phyloP scores from a whole-genome alignment of 2,329 filamentous ascomycete genomes.

The Penicillium sp. region DNA sequence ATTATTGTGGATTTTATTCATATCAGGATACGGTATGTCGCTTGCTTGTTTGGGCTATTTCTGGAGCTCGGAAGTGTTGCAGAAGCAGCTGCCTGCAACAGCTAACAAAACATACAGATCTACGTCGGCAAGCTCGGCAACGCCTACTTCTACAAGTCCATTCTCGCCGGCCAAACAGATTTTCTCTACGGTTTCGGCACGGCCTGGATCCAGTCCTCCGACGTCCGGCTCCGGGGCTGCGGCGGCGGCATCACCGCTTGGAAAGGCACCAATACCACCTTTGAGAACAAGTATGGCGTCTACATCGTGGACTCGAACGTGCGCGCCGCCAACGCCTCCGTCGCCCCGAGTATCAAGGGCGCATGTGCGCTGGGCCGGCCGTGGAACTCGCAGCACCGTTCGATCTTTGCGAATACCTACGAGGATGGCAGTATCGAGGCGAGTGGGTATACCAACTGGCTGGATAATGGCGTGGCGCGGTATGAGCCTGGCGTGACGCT shows the following conservation, averaged over 20 bases:
- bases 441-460: conserved; percentile 57
- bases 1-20: conserved; percentile 63
- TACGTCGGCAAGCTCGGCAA: conserved; percentile 67
- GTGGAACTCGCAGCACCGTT: conserved; percentile 59
- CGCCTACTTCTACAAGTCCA: conserved; percentile 60
- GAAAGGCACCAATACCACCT: conserved; percentile 67
- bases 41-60: background rate
- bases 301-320: conserved; percentile 60
- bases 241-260: conserved; percentile 67
- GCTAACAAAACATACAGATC: conserved; percentile 38
- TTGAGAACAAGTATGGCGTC: conserved; percentile 64
- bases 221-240: conserved; percentile 57
- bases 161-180: conserved; percentile 64
- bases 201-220: conserved; percentile 56
- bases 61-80: too few species aligned
- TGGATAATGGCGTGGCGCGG: conserved; percentile 30
- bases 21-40: conserved; percentile 61
- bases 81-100: too few species aligned
- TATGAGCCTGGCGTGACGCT: conserved; percentile 48
- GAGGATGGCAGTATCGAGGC: conserved; percentile 55
- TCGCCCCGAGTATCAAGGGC: conserved; percentile 40
- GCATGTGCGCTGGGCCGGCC: conserved; percentile 60
- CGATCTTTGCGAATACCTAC: conserved; percentile 56
- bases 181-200: conserved; percentile 69
- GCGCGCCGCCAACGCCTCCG: conserved; percentile 53